Conservation (phyloP, 2,329 filamentous ascomycete species). For the Aureobasidium sp. region DNA sequence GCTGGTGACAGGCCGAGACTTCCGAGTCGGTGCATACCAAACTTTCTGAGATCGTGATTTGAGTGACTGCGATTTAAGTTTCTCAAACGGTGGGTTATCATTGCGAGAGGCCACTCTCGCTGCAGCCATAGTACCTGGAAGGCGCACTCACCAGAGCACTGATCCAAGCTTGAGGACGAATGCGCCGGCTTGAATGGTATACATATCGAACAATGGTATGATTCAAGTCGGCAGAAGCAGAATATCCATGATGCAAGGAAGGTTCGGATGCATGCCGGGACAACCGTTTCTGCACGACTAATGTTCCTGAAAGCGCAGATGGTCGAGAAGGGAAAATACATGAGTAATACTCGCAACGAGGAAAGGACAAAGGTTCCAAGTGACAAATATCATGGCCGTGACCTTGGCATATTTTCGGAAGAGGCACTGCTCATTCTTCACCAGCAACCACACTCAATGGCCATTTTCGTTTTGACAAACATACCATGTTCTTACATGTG, state of each 20-base stretch:
- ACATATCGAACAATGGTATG: not conserved
- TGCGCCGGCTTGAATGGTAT: not conserved
- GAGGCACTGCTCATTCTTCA: not conserved
- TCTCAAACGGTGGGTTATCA: not conserved
- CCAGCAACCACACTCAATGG: not conserved
- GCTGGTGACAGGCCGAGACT: not conserved
- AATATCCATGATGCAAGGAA: not conserved
- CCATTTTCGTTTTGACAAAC: not conserved
- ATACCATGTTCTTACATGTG: too few relatives aligned
- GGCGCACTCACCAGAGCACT: too few relatives aligned
- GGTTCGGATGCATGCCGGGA: not conserved
- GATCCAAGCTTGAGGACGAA: not conserved
- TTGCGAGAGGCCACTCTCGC: not conserved
- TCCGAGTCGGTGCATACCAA: constrained; percentile 3
- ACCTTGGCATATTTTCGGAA: not conserved
- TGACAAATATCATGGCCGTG: not conserved
- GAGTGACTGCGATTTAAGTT: not conserved
- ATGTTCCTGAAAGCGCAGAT: not conserved
- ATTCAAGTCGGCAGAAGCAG: not conserved
- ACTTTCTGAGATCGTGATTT: not conserved
- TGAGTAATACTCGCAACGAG: not conserved
- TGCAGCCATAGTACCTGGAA: not conserved
- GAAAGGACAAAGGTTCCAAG: not conserved
- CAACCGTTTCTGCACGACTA: not conserved
- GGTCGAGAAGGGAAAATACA: not conserved